phyloP scores from a whole-genome alignment of 441 rosid genomes.

The Manihot esculenta region DNA sequence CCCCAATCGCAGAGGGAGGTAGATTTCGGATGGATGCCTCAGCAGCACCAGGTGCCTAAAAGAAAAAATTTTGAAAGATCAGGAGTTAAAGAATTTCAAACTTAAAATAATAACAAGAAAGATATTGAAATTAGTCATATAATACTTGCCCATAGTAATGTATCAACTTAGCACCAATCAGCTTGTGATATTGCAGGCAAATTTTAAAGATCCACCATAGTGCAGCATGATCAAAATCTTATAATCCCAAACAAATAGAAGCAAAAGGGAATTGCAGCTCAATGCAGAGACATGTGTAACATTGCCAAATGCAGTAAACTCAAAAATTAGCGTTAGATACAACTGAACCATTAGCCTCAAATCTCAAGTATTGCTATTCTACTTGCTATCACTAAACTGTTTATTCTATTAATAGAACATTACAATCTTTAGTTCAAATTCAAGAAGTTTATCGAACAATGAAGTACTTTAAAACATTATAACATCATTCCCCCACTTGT shows the following conservation, averaged over 20 bases:
- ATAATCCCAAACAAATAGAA: background rate
- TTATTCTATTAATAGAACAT: background rate
- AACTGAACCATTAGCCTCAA: background rate
- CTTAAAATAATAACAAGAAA: background rate
- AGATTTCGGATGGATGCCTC: slow-evolving; percentile 77
- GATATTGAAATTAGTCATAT: background rate
- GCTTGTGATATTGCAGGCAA: background rate
- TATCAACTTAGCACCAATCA: background rate
- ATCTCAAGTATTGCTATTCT: background rate
- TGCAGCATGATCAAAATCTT: background rate
- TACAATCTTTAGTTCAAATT: background rate
- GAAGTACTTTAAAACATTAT: background rate
- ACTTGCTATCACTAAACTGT: background rate
- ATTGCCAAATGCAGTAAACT: background rate
- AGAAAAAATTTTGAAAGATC: background rate
- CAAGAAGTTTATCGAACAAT: background rate
- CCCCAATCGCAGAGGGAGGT: slow-evolving; percentile 96
- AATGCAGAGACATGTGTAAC: background rate
- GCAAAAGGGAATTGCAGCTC: background rate
- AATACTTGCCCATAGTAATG: background rate
- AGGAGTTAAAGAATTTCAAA: background rate
- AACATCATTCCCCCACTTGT: background rate
- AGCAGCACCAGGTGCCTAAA: slow-evolving; percentile 74
- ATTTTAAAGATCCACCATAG: background rate
- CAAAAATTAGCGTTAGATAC: background rate